Evolutionary conservation across 768 basidiomycete genomes (phyloP), one percentile per base, ranked within the genome.

Genomic region (Termitomyces sp.): DNA sequence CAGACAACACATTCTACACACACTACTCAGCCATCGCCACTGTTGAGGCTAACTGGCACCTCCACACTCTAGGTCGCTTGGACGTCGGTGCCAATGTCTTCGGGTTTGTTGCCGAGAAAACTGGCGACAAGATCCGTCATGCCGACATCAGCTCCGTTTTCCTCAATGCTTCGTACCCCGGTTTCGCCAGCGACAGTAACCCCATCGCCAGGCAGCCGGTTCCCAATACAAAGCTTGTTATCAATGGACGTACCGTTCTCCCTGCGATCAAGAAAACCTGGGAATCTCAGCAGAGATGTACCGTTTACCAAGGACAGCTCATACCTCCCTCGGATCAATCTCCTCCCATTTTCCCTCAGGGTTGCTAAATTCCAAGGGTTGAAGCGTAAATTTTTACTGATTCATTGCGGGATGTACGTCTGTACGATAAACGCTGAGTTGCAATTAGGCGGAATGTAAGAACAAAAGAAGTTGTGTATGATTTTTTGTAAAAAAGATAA

Each of bases 21-120:
- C 85, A 87, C 67, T 86, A 85, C 71, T 84, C 83, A 4, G 63
- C 70, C 50, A 71, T 86, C 52, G 75, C 78, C 11, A 82, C 84
- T 20, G 75, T 86, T 24, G 67, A 86, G 68, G 75, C 76, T 14
- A 87, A 87, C 71, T 87, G 85, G 85, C 70, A 70, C 7, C 80
- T 87, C 36, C 78, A 77, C 33, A 81, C 80, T 13, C 82, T 86
- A 26, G 85, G 85, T n/a, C 78, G 85, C 16, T 60, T 38, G 44
- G 55, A 57, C 47, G 28, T 49, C 26, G 52, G 52, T 69, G 72
- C 70, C 56, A 84, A 85, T 62, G 83, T 85, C 56, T 83, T 79
- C 70, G 54, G 65, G 22, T 68, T 82, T 50, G 81, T 86, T 48
- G 82, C 79, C 7, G 60, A 75, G 47, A 56, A 64, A 4, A 79